Base-by-base conservation (phyloP, 768 basidiomycete species). In the Boletales sp. region DNA sequence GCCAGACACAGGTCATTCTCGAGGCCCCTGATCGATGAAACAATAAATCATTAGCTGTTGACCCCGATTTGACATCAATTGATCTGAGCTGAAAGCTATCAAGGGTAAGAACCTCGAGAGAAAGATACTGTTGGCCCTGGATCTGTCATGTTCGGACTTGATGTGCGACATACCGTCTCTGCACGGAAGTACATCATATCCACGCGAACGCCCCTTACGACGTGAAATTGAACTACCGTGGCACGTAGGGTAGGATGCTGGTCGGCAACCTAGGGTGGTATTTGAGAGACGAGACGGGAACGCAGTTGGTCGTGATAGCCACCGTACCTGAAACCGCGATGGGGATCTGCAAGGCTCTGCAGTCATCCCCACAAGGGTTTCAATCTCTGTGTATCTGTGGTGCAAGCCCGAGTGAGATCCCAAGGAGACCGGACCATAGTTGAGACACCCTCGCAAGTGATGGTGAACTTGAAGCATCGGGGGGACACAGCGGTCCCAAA, bases 281-380 rank as follows among this genome's bases (percentile, higher is more conserved):
- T 42, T 36, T 32, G 38, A 40, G 49, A 49, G 51, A 54, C 45
- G 62, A 63, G 57, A 40, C 36, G 31, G 49, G 47, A 41, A 39
- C 60, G 60, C 60, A 55, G 51, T 49, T 51, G 42, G 48, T 38
- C 28, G 43, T 48, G 49, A 59, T 51, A 38, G 42, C 33, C 51
- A 37, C 25, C 25, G 25, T 28, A 40, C 43, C 46, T 62, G 57
- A 59, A 62, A 62, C 60, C 33, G 35, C 19, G 39, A 53, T 40
- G 15, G 56, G 38, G 62, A 63, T 62, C 55, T 64, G 38, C 58
- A 64, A 39, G 47, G 52, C 56, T 57, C 57, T 59, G 31, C 54
- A 31, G 33, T 40, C 37, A 32, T 50, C 51, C 49, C 45, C 44
- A 19, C 51, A 34, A 31, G 36, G 31, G 45, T 53, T 54, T 55